Evolutionary conservation across 805 yeast species (phyloP).

Genomic region (Metschnikowia drakensbergensis): DNA sequence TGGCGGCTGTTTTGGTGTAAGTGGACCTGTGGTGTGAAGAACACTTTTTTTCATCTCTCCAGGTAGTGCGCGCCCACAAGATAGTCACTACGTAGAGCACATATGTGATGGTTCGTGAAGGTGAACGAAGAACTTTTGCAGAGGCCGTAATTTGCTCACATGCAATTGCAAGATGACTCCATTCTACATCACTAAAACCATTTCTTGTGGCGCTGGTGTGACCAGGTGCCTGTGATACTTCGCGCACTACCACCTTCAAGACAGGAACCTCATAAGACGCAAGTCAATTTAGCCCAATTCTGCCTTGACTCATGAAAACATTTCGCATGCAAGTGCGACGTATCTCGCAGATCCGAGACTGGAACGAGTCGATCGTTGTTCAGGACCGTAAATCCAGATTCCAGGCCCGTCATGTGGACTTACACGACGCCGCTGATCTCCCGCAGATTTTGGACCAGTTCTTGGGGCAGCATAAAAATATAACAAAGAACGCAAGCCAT

Average conservation of each 20-base stretch:
- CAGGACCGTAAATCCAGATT: conserved; percentile 59
- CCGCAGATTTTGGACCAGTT: conserved; percentile 40
- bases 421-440: conserved; percentile 42
- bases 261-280: not conserved
- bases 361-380: conserved; percentile 31
- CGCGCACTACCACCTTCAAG: not conserved
- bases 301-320: not conserved
- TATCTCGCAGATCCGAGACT: conserved; percentile 17
- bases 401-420: conserved; percentile 53
- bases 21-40: not conserved
- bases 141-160: not conserved
- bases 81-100: not conserved
- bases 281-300: not conserved
- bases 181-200: not conserved
- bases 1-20: conserved; percentile 23
- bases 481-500: conserved; percentile 58
- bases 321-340: conserved; percentile 2
- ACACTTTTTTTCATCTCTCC: conserved; percentile 2
- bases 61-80: conserved; percentile 3
- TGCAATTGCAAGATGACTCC: too few relatives aligned
- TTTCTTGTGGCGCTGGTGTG: not conserved
- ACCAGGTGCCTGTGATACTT: not conserved
- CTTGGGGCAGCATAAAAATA: conserved; percentile 40
- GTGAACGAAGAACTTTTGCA: not conserved
- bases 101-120: not conserved